Base-by-base conservation (phyloP, 1,139 yeast species). In the Zygoascus hellenicus region DNA sequence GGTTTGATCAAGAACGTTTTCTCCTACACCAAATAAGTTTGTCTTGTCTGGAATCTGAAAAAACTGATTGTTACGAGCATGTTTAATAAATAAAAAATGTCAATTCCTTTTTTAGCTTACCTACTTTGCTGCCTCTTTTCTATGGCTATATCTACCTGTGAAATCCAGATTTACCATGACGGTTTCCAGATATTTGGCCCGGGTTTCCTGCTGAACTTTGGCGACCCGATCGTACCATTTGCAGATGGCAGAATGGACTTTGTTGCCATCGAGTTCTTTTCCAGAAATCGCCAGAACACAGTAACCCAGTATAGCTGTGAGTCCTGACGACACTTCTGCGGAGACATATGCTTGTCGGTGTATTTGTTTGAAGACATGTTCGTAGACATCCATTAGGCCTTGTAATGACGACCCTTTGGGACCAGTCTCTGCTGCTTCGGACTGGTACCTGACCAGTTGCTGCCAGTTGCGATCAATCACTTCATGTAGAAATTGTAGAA, bases 1-100 rank as follows among this genome's bases (percentile, higher is more conserved):
- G 98, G 97, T 78, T 81, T 92, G 74, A 81, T 92, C 76, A 86
- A 86, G 82, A 89, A 89, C 81, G 97, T 90, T 81, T 90, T 96
- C 95, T 78, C 94, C 71, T 90, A 89, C 94, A 85, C 96, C 79
- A 96, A 96, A 84, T 89, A 89, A 83, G 72, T 50, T 6, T 11
- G 39, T 10, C 11, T 31, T n/a, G 33, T 13, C 33, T 31, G 11
- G 10, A 11, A 26, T 17, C 9, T 15, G 29, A 17, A 32, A 41
- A 41, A 32, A 41, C 22, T 13, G 33, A 31, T 13, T 41, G 43
- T 41, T 41, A 41, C 43, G 43, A 41, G 43, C 43, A 41, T 41
- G 13, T n/a, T 26, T 36, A 41, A 40, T 19, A 29, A 29, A 36
- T 36, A 36, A 36, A 19, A 36, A 19, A 36, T 17, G 38, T 35